These are phyloP conservation scores for Aphanomyces euteiches DNA, from an alignment of 352 stramenopile genomes.

Conservation along the genomic window DNA sequence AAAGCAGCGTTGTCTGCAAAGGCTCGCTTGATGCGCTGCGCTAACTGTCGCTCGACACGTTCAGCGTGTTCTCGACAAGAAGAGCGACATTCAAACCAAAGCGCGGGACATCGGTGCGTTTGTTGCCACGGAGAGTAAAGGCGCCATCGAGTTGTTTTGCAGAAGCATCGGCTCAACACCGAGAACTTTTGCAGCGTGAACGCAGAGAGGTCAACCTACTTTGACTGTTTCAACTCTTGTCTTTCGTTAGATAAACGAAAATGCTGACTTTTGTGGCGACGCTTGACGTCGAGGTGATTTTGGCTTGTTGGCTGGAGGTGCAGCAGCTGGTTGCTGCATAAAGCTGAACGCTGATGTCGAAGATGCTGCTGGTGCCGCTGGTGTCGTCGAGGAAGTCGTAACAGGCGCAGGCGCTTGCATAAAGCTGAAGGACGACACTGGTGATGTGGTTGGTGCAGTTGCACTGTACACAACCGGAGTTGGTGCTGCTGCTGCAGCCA, in stretches of 20 bases:
- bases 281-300: conserved; percentile 30
- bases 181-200: not conserved
- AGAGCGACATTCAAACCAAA: conserved; percentile 17
- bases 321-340: too few species aligned
- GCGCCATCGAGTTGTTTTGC: conserved; percentile 1
- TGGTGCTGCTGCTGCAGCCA: conserved; percentile 19
- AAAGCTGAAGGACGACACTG: conserved; percentile 34
- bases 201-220: too few species aligned
- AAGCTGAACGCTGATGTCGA: too few species aligned
- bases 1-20: not conserved
- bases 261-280: conserved; percentile 44
- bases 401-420: not conserved
- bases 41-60: not conserved
- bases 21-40: too few species aligned
- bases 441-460: not conserved
- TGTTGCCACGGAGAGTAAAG: conserved; percentile 9
- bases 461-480: too few species aligned
- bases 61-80: not conserved
- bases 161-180: not conserved
- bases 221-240: too few species aligned
- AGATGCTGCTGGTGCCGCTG: too few species aligned
- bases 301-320: too few species aligned
- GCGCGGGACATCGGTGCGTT: conserved; percentile 11
- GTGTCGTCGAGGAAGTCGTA: too few species aligned
- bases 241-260: conserved; percentile 51